Evolutionary conservation across 345 rosid species (phyloP).

Genomic region (Salix koriyanagi): DNA sequence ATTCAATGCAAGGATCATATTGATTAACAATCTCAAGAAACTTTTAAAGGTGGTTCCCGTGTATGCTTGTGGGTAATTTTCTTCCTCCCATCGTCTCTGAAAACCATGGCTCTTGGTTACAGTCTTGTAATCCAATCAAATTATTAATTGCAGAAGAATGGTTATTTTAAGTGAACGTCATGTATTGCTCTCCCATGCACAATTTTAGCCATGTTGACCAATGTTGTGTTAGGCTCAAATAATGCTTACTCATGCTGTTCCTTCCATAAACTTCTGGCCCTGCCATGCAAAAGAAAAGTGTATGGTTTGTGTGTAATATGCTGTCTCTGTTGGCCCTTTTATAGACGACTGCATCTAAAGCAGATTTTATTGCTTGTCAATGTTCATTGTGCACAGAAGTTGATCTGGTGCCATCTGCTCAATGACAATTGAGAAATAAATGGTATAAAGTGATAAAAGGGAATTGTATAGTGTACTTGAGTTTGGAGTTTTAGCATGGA

Average conservation of each 20-base stretch:
- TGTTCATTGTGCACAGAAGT: not conserved
- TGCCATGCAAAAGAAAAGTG: not conserved
- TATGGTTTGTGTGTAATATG: not conserved
- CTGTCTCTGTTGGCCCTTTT: not conserved
- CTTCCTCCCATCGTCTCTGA: conserved; percentile 6
- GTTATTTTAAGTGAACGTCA: not conserved
- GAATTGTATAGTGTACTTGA: not conserved
- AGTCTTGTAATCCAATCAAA: not conserved
- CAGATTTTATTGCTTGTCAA: not conserved
- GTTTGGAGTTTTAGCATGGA: not conserved
- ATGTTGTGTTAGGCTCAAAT: not conserved
- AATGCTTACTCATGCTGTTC: not conserved
- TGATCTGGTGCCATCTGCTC: not conserved
- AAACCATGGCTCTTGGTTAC: not conserved
- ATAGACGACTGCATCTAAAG: not conserved
- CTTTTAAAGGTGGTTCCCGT: conserved; percentile 79
- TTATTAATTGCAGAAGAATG: not conserved
- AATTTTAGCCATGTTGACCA: not conserved
- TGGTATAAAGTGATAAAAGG: not conserved
- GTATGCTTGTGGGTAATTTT: conserved; percentile 80
- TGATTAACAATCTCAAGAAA: conserved; percentile 75
- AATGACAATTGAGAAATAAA: not conserved
- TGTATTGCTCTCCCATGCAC: not conserved
- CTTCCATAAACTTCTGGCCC: not conserved
- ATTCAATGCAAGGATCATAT: conserved; percentile 57